Base-by-base conservation (phyloP, 176 grass and related monocot species). In the Musa itinerans region DNA sequence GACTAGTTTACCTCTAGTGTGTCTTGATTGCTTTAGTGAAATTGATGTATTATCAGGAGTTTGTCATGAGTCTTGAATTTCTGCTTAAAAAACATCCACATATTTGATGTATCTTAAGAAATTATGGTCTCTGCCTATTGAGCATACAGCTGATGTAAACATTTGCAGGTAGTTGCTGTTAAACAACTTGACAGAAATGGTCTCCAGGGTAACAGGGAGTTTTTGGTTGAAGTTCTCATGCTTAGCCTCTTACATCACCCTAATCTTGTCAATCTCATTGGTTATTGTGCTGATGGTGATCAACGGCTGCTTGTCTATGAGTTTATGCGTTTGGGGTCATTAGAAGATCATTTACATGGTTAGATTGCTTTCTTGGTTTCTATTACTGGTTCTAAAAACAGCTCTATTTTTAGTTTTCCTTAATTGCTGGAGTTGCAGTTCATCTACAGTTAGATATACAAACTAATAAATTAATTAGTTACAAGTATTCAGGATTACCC, bases 151-250 rank as follows among this genome's bases (percentile, higher is more conserved):
- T 74, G 50, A 56, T 7, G 13, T 78, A 68, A 65, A 56, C 76
- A 72, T 56, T 84, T 49, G 53, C 78, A 98, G 94, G 80, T 82
- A 69, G 79, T 98, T 83, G 94, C 94, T 57, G 94, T 98, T 80
- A 98, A 98, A 74, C 94, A 93, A 78, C 88, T 98, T 61, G 90
- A 98, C 71, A 91, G 94, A 89, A 93, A 91, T 52, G 94, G 94
- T 52, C 74, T 98, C 62, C 94, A 98, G 85, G 94, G 94, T 87
- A 98, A 98, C 74, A 84, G 94, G 53, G 94, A 98, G 81, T 98
- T 98, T 87, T 86, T 98, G n/a, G 94, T 98, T 80, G 94, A 98
- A 82, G 94, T 98, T 75, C 89, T 98, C 68, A 98, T 98, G 94
- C 78, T 98, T 81, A 98, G 94, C 81, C 90, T 98, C 27, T 77